Percentiles rank a stretch among this genome's conserved stretches.
Conservation (phyloP, 2,329 filamentous ascomycete species). For the Ascochyta fabae region DNA sequence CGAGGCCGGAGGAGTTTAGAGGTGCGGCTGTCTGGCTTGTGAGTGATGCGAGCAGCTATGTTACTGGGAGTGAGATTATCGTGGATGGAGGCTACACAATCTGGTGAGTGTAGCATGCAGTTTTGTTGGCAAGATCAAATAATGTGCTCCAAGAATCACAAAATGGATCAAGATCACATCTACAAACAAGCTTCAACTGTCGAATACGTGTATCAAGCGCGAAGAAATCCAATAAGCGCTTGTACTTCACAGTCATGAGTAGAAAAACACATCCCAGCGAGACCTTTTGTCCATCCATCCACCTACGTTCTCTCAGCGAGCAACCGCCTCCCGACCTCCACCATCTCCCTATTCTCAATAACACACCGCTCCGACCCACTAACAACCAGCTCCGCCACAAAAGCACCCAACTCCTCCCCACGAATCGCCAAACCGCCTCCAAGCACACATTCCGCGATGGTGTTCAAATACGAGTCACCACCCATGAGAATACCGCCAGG, state of each 20-base stretch:
- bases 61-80: too few species aligned
- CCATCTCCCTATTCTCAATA: slow-evolving; percentile 18
- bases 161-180: too few species aligned
- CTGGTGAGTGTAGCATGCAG: too few species aligned
- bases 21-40: too few species aligned
- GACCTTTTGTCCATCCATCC: neutral
- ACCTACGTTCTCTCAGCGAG: neutral
- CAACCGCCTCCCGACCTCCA: slow-evolving; percentile 3
- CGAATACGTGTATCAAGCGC: too few species aligned
- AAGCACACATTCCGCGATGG: neutral
- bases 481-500: slow-evolving; percentile 23
- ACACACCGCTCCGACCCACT: slow-evolving; percentile 3
- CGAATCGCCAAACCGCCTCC: slow-evolving; percentile 9
- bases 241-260: neutral
- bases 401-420: slow-evolving; percentile 24
- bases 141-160: too few species aligned
- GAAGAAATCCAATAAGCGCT: too few species aligned
- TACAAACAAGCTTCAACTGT: too few species aligned
- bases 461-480: neutral
- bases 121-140: too few species aligned
- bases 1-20: too few species aligned
- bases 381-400: slow-evolving; percentile 23
- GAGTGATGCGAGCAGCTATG: too few species aligned
- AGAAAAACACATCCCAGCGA: neutral
- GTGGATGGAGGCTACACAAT: too few species aligned